Percentiles rank a stretch among this genome's conserved stretches.
Conservation (phyloP, 257 asterid species). For the Capsicum chinense region DNA sequence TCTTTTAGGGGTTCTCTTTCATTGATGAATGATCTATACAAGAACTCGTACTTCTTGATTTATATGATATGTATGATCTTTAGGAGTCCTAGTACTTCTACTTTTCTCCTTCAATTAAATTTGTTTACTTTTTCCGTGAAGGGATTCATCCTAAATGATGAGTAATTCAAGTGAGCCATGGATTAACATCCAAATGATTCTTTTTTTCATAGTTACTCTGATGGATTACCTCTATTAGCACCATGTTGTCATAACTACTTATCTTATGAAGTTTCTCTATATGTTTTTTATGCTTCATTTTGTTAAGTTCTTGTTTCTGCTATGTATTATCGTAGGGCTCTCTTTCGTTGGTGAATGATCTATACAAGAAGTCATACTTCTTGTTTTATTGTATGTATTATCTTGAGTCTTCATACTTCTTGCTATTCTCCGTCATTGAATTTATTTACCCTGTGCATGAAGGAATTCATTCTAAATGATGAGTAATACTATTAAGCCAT, state of each 20-base stretch:
- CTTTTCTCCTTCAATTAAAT: background rate
- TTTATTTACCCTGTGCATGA: background rate
- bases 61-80: background rate
- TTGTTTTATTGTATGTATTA: too few species aligned
- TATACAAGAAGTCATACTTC: background rate
- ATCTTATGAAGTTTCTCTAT: too few species aligned
- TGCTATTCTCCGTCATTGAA: background rate
- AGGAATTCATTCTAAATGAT: constrained; percentile 20
- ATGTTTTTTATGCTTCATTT: too few species aligned
- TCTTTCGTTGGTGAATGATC: background rate
- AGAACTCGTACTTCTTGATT: background rate
- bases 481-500: background rate
- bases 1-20: background rate
- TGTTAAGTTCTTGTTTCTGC: too few species aligned
- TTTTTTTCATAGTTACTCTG: constrained; percentile 8
- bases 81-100: background rate
- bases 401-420: background rate
- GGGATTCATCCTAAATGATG: constrained; percentile 21
- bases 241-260: background rate
- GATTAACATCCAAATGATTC: constrained; percentile 21
- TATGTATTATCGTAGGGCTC: background rate
- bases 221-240: constrained; percentile 1
- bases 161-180: background rate
- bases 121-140: background rate
- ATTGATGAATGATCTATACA: background rate